Conservation (phyloP, 306 rosid species). For the Carpinus fangiana region DNA sequence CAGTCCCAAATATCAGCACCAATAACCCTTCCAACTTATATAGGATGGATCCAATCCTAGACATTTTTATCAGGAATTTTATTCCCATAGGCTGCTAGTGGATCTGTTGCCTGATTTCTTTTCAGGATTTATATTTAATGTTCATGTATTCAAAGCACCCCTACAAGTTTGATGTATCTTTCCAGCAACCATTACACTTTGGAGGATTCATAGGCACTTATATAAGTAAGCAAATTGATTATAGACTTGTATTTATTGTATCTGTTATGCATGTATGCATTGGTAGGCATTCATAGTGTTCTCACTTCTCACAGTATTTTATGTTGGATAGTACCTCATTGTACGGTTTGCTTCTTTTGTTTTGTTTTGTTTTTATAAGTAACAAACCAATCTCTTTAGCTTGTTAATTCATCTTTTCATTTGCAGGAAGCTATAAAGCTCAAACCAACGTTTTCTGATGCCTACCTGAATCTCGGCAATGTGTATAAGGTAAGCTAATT, state of each 20-base stretch:
- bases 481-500: constrained; percentile 90
- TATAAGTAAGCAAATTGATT: not conserved
- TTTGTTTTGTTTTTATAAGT: not conserved
- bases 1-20: not conserved
- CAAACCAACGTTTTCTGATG: constrained; percentile 97
- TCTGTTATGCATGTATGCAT: not conserved
- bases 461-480: constrained; percentile 97
- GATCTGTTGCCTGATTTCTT: not conserved
- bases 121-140: not conserved
- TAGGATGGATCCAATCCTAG: not conserved
- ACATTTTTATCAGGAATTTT: not conserved
- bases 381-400: not conserved
- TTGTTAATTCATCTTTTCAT: not conserved
- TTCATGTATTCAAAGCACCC: not conserved
- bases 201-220: not conserved
- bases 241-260: not conserved
- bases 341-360: constrained; percentile 6
- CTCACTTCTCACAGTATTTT: not conserved
- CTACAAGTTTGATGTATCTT: not conserved
- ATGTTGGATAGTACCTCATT: constrained; percentile 4
- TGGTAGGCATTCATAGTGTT: not conserved
- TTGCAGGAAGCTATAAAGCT: constrained; percentile 96
- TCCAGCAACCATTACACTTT: not conserved
- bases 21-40: not conserved
- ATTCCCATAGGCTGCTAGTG: not conserved